Percentiles rank a stretch among this genome's conserved stretches.
Conservation (phyloP, 352 stramenopile genomes). For the Phytophthora rubi region DNA sequence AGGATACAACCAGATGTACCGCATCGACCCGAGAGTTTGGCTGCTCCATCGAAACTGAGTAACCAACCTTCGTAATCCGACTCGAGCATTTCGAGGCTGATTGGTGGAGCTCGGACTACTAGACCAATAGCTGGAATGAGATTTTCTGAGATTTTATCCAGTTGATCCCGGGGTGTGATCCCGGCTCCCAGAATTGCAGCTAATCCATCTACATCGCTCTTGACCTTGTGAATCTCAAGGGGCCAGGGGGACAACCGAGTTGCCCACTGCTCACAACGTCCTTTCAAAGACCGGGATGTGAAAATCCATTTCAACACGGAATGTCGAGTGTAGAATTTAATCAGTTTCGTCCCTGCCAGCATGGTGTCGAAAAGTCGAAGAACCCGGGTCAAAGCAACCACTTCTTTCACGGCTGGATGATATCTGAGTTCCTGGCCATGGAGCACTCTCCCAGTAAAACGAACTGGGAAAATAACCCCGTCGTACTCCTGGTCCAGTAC, state of each 20-base stretch:
- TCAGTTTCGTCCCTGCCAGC: background rate
- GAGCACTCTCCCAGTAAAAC: conserved; percentile 3
- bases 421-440: conserved; percentile 13
- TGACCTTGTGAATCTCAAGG: background rate
- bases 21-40: background rate
- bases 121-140: conserved; percentile 3
- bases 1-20: conserved; percentile 4
- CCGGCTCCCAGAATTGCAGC: conserved; percentile 9
- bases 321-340: conserved; percentile 13
- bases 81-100: conserved; percentile 13
- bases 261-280: conserved; percentile 10
- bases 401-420: conserved; percentile 15
- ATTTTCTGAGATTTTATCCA: conserved; percentile 7
- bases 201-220: conserved; percentile 8
- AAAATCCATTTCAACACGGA: conserved; percentile 11
- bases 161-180: conserved; percentile 3
- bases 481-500: conserved; percentile 7
- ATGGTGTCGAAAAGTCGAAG: conserved; percentile 4
- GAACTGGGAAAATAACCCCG: background rate
- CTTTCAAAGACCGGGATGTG: conserved; percentile 1
- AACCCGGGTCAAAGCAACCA: conserved; percentile 6
- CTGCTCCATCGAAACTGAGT: conserved; percentile 16
- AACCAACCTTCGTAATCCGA: background rate
- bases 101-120: conserved; percentile 1
- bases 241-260: background rate